Base-by-base conservation (phyloP, 768 basidiomycete genomes). In the Trametes sanguinea region DNA sequence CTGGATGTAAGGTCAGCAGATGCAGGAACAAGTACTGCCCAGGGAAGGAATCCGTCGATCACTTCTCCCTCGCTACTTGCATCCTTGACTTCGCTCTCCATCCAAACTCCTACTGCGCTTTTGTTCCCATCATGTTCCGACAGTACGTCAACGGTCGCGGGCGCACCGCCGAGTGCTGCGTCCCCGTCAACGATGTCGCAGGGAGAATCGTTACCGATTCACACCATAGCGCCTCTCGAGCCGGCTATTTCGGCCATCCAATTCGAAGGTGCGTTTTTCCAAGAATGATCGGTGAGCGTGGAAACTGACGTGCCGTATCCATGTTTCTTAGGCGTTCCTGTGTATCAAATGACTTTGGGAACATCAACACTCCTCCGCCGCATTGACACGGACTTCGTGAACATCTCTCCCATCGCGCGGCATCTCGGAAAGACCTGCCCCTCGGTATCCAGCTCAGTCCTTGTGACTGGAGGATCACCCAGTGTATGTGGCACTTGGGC, bases 381-480 rank as follows among this genome's bases (percentile, higher is more conserved):
- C 65, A 85, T 90, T 57, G 89, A 91, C 74, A 88, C 88, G 37
- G 88, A 89, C 68, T 91, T 88, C 66, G 88, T 91, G 67, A 88
- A 91, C 71, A 78, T 90, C 48, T 81, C 86, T 45, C 80, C 83
- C 22, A 82, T 89, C 51, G 72, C 81, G 4, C 75, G 77, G 32
- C 77, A 78, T 71, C 76, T 81, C 51, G 76, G 76, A 48, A 69
- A 80, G 60, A 70, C 77, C 3, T 75, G 71, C 62, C 78, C 76
- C 16, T 69, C 51, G 68, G 74, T 77, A 80, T 13, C 75, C 76
- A 7, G 82, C 54, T 83, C 84, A 16, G 79, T 80, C 7, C 72
- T 78, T 3, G 77, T 90, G 5, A 76, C 75, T 9, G 81, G 81
- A 60, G 83, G 86, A 6, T 84, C 83, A 13, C 71, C 78, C 10